A percentile compares a stretch with the other conserved stretches of the same genome.
Conservation (phyloP, 257 asterid genomes). For the Leonotis leonurus region DNA sequence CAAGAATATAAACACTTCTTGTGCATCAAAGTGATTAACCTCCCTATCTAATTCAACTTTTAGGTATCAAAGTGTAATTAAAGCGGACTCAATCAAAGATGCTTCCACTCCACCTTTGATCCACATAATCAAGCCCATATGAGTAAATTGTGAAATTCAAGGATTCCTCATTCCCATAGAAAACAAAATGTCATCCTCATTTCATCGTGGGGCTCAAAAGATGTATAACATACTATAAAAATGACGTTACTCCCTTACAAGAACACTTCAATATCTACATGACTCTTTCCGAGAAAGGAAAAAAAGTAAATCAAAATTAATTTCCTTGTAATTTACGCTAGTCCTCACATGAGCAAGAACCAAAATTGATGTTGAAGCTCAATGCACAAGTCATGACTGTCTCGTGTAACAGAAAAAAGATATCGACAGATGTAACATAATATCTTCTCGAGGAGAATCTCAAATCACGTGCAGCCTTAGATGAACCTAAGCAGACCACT, state of each 20-base stretch:
- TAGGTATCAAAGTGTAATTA: neutral
- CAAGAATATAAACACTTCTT: neutral
- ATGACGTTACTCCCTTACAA: neutral
- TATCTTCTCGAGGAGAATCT: neutral
- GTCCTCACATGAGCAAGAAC: constrained; percentile 1
- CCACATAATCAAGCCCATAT: neutral
- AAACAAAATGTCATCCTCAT: neutral
- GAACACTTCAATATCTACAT: neutral
- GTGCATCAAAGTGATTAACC: neutral
- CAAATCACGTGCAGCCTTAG: neutral
- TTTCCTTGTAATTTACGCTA: neutral
- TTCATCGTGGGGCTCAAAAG: neutral
- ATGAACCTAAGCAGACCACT: neutral
- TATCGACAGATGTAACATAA: neutral
- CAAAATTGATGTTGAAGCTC: neutral
- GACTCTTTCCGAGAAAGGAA: constrained; percentile 2
- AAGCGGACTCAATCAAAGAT: neutral
- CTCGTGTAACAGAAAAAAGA: neutral
- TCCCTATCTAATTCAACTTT: neutral
- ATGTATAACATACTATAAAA: neutral
- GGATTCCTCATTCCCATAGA: neutral
- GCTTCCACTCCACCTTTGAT: neutral
- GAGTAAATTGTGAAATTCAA: neutral
- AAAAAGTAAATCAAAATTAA: neutral
- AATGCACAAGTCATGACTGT: neutral